These are phyloP conservation scores for Aegilops sharonensis DNA, from an alignment of 176 grass and related monocot genomes.

Conservation along the genomic window DNA sequence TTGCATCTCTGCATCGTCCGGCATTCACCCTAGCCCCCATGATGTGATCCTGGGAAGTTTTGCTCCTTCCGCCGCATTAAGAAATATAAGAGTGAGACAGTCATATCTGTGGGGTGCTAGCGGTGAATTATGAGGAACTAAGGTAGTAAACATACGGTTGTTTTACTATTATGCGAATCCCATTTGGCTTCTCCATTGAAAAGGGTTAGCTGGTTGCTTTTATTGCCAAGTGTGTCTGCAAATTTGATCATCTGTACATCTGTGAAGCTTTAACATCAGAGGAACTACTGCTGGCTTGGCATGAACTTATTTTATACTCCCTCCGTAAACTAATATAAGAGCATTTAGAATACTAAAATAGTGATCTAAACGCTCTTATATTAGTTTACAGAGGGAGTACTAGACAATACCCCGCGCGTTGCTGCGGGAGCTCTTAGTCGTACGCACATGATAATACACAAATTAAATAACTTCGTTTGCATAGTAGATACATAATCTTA, in stretches of 20 bases:
- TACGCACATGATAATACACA: too few species aligned
- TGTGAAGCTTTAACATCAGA: background rate
- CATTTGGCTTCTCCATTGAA: background rate
- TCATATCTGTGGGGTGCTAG: background rate
- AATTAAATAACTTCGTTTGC: too few species aligned
- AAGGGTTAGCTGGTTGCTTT: background rate
- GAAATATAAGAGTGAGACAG: background rate
- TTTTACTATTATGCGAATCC: background rate
- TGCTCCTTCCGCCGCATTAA: background rate
- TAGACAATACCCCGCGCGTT: too few species aligned
- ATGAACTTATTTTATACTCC: background rate
- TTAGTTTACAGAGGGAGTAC: too few species aligned
- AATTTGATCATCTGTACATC: background rate
- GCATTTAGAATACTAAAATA: too few species aligned
- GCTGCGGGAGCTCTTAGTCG: too few species aligned
- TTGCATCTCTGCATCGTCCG: background rate
- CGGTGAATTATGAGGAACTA: background rate
- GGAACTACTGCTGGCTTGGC: constrained; percentile 8
- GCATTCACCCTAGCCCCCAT: background rate
- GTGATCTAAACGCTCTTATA: too few species aligned
- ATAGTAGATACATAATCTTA: too few species aligned
- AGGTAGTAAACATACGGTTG: background rate
- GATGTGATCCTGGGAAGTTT: background rate
- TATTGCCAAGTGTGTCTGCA: background rate
- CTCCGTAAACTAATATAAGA: too few species aligned